Conservation (phyloP, 805 yeast species). For the Yarrowia sp. region DNA sequence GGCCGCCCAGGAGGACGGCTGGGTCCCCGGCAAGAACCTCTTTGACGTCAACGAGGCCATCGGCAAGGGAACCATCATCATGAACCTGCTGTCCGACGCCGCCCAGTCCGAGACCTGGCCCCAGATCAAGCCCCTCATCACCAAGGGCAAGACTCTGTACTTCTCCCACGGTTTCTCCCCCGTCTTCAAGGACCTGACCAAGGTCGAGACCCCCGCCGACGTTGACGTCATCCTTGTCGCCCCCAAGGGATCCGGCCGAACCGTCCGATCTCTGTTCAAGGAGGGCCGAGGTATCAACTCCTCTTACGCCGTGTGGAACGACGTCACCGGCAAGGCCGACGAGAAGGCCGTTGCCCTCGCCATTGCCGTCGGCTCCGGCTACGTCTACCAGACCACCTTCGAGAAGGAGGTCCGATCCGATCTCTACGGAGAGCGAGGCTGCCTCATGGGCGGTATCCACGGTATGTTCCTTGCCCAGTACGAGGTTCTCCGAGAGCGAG, state of each 20-base stretch:
- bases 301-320: constrained; percentile 99
- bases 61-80: constrained; percentile 86
- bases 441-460: constrained; percentile 99
- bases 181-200: constrained; percentile 96
- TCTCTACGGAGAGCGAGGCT: constrained; percentile 99
- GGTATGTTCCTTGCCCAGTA: constrained; percentile 99
- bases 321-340: constrained; percentile 98
- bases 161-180: constrained; percentile 99
- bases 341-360: constrained; percentile 99
- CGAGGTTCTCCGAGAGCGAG: constrained; percentile 99
- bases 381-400: constrained; percentile 99
- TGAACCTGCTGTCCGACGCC: constrained; percentile 98
- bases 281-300: constrained; percentile 99
- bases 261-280: constrained; percentile 98
- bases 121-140: constrained; percentile 83
- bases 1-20: constrained; percentile 99
- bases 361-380: constrained; percentile 99
- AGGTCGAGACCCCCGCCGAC: constrained; percentile 93
- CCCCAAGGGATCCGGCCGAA: constrained; percentile 99
- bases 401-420: constrained; percentile 99
- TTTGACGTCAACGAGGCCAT: constrained; percentile 96
- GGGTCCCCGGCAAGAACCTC: constrained; percentile 99
- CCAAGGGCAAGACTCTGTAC: constrained; percentile 97
- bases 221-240: constrained; percentile 98
- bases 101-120: constrained; percentile 99